Conservation (phyloP, 495 filamentous ascomycete species). For the Neurospora sp. region DNA sequence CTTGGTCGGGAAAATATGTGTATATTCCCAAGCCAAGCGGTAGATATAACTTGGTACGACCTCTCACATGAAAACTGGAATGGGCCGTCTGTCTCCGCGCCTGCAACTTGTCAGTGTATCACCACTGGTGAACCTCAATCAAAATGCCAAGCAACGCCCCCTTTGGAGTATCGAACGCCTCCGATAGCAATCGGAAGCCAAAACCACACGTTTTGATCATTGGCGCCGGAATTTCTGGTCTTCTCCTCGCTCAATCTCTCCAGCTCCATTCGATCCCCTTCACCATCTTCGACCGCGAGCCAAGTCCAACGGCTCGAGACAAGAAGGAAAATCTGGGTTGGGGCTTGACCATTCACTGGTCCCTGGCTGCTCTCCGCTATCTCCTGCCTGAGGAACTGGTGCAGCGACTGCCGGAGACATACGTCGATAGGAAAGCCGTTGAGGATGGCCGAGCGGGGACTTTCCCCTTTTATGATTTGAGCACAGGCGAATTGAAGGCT, state of each 20-base stretch:
- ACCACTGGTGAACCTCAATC: not conserved
- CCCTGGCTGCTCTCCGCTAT: constrained; percentile 36
- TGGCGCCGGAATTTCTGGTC: constrained; percentile 50
- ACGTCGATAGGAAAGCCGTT: constrained; percentile 28
- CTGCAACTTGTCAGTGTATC: not conserved
- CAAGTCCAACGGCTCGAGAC: constrained; percentile 31
- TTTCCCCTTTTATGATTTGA: constrained; percentile 46
- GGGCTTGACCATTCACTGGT: constrained; percentile 53
- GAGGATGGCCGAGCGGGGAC: constrained; percentile 10
- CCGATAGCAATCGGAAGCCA: not conserved
- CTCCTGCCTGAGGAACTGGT: constrained; percentile 42
- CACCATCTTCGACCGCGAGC: constrained; percentile 46
- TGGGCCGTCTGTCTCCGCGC: not conserved
- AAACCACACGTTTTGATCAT: constrained; percentile 36
- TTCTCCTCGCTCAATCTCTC: constrained; percentile 50
- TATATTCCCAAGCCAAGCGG: not conserved
- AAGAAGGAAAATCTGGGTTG: constrained; percentile 31
- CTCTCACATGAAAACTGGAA: not conserved
- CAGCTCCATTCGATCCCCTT: constrained; percentile 30
- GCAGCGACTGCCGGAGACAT: constrained; percentile 35
- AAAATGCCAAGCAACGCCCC: not conserved
- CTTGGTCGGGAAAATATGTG: not conserved
- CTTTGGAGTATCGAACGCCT: not conserved
- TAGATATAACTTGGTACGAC: not conserved
- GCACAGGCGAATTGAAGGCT: constrained; percentile 31